Percentiles rank a stretch among this genome's conserved stretches.
These are phyloP conservation scores for Nematocida minor DNA, from an alignment of 371 early-diverging fungal genomes.

Conservation along the genomic window DNA sequence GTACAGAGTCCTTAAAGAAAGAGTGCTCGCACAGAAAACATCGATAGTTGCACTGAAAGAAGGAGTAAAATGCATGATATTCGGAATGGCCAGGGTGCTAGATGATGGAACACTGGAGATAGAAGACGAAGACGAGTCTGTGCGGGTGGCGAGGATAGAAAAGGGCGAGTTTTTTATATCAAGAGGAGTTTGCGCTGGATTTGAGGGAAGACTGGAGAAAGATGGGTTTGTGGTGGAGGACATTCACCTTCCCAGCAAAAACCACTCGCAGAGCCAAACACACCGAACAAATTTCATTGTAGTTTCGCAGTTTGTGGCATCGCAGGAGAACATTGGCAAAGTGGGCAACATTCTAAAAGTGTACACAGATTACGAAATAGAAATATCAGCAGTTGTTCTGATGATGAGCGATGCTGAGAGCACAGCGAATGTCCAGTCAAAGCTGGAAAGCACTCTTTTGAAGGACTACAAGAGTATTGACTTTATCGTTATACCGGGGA, in stretches of 20 bases:
- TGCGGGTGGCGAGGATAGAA: neutral
- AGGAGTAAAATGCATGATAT: neutral
- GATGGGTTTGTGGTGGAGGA: neutral
- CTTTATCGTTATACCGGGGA: constrained; percentile 26
- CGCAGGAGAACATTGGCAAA: neutral
- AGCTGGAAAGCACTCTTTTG: neutral
- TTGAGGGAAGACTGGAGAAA: constrained; percentile 5
- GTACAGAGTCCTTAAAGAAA: neutral
- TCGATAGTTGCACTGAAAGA: constrained; percentile 24
- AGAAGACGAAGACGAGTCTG: constrained; percentile 31
- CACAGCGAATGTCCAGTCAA: neutral
- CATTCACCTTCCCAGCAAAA: neutral
- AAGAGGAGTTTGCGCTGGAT: constrained; percentile 26
- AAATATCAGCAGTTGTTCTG: neutral
- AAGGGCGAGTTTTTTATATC: constrained; percentile 14
- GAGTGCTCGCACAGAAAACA: neutral
- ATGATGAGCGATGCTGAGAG: neutral
- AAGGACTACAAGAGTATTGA: neutral
- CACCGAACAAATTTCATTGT: neutral
- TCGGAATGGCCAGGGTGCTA: constrained; percentile 11
- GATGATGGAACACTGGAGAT: neutral
- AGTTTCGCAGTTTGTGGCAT: neutral
- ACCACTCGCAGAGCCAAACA: neutral
- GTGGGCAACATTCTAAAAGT: neutral
- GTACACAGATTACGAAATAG: constrained; percentile 6